These are phyloP conservation scores for Immersiella caudata DNA, from an alignment of 495 filamentous ascomycete species.

Conservation along the genomic window DNA sequence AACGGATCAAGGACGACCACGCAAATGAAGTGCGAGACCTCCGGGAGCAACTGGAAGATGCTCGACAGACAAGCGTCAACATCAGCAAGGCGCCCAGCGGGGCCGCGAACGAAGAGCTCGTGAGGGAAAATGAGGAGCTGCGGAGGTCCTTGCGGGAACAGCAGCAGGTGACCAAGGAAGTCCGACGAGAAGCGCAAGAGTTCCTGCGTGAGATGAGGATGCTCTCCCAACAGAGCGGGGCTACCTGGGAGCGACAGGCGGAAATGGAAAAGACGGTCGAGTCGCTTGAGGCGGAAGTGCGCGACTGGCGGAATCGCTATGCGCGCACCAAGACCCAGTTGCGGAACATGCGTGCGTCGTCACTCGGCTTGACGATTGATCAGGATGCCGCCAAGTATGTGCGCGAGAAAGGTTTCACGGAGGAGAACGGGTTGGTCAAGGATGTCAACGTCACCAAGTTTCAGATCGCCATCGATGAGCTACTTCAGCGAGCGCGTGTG, in stretches of 20 bases:
- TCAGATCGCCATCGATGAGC: constrained; percentile 92
- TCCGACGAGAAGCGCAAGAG: constrained; percentile 78
- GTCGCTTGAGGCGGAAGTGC: constrained; percentile 75
- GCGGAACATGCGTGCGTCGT: constrained; percentile 76
- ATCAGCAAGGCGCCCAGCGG: constrained; percentile 27
- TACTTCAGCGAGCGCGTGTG: constrained; percentile 74
- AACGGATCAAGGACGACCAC: constrained; percentile 69
- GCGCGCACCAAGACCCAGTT: constrained; percentile 84
- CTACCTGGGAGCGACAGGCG: constrained; percentile 81
- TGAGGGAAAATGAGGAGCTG: constrained; percentile 71
- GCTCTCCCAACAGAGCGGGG: constrained; percentile 75
- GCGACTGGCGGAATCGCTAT: constrained; percentile 88
- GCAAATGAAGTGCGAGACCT: constrained; percentile 64
- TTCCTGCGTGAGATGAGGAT: constrained; percentile 88
- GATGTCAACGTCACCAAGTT: constrained; percentile 94
- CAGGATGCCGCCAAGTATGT: constrained; percentile 64
- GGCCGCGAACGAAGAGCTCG: constrained; percentile 60
- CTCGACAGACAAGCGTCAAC: constrained; percentile 36
- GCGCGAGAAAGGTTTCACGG: constrained; percentile 70
- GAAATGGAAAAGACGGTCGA: constrained; percentile 71
- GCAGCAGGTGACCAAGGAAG: constrained; percentile 84
- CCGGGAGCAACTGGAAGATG: constrained; percentile 63
- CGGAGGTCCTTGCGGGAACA: constrained; percentile 72
- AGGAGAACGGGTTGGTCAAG: constrained; percentile 75
- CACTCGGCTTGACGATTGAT: constrained; percentile 69